Evolutionary conservation across 768 basidiomycete genomes (phyloP).

Genomic region (Candolleomyces efflorescens): DNA sequence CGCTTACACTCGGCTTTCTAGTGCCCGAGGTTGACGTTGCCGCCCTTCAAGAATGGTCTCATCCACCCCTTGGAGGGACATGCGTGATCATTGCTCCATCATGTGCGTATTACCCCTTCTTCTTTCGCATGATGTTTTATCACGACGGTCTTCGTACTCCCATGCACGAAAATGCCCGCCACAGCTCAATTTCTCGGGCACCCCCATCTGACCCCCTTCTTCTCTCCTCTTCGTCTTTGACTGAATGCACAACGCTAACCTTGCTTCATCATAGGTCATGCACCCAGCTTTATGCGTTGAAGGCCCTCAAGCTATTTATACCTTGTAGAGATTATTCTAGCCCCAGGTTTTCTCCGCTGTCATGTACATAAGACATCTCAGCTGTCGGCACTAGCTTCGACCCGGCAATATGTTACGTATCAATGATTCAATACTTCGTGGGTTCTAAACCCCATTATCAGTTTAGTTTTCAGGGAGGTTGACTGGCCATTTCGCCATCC

Average conservation of each 20-base stretch:
- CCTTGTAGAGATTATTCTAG: too few relatives aligned
- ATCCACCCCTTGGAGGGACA: slow-evolving; percentile 22
- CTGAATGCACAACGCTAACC: slow-evolving; percentile 12
- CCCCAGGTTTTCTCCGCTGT: too few relatives aligned
- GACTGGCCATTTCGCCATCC: too few relatives aligned
- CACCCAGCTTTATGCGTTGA: neutral
- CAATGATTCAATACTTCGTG: too few relatives aligned
- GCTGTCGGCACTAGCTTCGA: too few relatives aligned
- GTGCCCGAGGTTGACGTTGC: neutral
- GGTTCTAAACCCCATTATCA: too few relatives aligned
- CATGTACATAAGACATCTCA: too few relatives aligned
- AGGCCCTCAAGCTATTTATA: too few relatives aligned
- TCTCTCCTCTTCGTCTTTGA: neutral
- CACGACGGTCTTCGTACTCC: slow-evolving; percentile 92
- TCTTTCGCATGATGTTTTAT: slow-evolving; percentile 60
- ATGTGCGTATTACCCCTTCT: neutral
- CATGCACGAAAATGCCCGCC: slow-evolving; percentile 88
- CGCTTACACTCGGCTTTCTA: slow-evolving; percentile 1
- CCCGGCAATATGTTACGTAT: too few relatives aligned
- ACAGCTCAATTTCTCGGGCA: slow-evolving; percentile 87
- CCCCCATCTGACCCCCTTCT: slow-evolving; percentile 58
- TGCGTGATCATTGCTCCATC: slow-evolving; percentile 6
- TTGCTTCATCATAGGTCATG: neutral
- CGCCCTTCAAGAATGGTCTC: neutral
- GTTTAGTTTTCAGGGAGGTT: too few relatives aligned